Evolutionary conservation across 1,139 yeast genomes (phyloP).

Genomic region (Yamadazyma oceani): DNA sequence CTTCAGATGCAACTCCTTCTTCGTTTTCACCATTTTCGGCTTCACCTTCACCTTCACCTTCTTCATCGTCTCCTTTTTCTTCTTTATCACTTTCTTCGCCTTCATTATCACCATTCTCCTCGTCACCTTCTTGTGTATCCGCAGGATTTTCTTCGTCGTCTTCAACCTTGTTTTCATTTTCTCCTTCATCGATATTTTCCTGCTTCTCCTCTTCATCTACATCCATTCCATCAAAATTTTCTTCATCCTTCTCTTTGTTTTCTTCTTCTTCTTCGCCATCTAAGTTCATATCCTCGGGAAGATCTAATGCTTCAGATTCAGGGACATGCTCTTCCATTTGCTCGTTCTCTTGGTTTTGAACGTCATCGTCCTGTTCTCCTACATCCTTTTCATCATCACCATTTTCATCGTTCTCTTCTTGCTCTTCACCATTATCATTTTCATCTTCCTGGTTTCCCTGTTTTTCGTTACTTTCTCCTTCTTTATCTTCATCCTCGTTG

Average conservation of each 20-base stretch:
- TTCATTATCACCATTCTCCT: slow-evolving; percentile 28
- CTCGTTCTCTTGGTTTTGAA: slow-evolving; percentile 68
- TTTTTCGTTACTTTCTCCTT: slow-evolving; percentile 32
- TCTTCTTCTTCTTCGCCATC: slow-evolving; percentile 69
- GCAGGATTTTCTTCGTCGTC: slow-evolving; percentile 22
- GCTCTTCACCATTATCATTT: slow-evolving; percentile 39
- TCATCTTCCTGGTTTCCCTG: slow-evolving; percentile 25
- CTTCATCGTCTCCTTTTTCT: slow-evolving; percentile 26
- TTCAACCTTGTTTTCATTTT: slow-evolving; percentile 19
- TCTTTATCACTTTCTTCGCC: slow-evolving; percentile 21
- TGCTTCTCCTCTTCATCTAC: slow-evolving; percentile 22
- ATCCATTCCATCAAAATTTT: slow-evolving; percentile 29
- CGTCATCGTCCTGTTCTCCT: slow-evolving; percentile 79
- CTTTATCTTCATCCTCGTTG: slow-evolving; percentile 49
- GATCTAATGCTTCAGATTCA: slow-evolving; percentile 75
- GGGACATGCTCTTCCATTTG: slow-evolving; percentile 72
- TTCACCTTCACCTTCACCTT: slow-evolving; percentile 26
- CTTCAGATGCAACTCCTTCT: slow-evolving; percentile 12
- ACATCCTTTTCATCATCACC: slow-evolving; percentile 61
- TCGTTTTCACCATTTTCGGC: slow-evolving; percentile 21
- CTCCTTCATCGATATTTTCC: slow-evolving; percentile 23
- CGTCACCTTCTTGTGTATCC: slow-evolving; percentile 24
- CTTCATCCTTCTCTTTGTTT: slow-evolving; percentile 38
- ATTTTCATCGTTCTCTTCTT: slow-evolving; percentile 34
- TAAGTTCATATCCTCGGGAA: slow-evolving; percentile 84